These are phyloP conservation scores for Plasmodium fragile DNA, from an alignment of 169 alveolate species.

Conservation along the genomic window DNA sequence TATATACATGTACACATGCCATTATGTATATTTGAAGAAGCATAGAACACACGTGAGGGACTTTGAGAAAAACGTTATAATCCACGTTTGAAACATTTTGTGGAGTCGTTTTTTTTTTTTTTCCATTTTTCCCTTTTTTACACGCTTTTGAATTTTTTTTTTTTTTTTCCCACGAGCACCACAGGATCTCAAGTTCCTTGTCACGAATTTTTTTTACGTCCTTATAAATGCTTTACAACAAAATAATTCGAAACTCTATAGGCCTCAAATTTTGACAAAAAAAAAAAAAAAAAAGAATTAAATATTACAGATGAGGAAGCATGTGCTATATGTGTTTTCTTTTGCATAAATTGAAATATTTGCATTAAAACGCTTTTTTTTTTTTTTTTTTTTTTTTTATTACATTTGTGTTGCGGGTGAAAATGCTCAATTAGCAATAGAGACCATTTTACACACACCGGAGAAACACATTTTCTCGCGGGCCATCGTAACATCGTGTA, in stretches of 20 bases:
- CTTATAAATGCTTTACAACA: slow-evolving; percentile 13
- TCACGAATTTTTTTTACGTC: not conserved
- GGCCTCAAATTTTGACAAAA: not conserved
- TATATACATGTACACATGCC: not conserved
- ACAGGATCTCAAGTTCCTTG: not conserved
- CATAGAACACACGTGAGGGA: not conserved
- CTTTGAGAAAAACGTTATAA: not conserved
- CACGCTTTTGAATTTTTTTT: slow-evolving; percentile 10
- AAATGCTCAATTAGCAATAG: not conserved
- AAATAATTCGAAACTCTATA: not conserved
- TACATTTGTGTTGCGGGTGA: not conserved
- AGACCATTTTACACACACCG: slow-evolving; percentile 26
- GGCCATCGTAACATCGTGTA: not conserved
- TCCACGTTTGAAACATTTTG: not conserved
- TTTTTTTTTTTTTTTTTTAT: not conserved
- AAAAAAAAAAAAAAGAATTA: slow-evolving; percentile 16
- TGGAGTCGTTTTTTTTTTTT: slow-evolving; percentile 20
- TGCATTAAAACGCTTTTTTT: not conserved
- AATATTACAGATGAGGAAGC: slow-evolving; percentile 11
- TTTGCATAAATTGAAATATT: not conserved
- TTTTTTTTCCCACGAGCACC: not conserved
- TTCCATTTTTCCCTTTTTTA: not conserved
- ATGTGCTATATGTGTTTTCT: not conserved
- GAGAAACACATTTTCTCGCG: not conserved
- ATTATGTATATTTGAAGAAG: not conserved